Evolutionary conservation across 1,139 yeast genomes (phyloP).

Genomic region (Eremothecium sinecaudum): DNA sequence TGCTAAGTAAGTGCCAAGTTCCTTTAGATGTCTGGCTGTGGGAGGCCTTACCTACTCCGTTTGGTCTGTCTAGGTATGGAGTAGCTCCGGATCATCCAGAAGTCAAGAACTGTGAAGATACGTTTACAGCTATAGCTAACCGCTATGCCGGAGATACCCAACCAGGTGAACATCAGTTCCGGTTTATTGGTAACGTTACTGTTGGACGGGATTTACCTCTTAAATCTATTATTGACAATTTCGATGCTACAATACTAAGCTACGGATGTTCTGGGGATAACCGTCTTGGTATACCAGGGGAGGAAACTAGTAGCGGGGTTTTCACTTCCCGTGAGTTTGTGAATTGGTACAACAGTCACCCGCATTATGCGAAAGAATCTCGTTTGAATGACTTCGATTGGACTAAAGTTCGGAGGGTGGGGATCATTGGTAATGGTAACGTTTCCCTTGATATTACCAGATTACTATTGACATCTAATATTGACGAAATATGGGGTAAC

Average conservation of each 20-base stretch:
- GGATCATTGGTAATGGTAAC: slow-evolving; percentile 92
- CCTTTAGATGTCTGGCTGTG: slow-evolving; percentile 52
- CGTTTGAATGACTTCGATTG: slow-evolving; percentile 36
- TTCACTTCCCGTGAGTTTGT: slow-evolving; percentile 82
- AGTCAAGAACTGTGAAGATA: slow-evolving; percentile 81
- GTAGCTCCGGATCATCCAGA: slow-evolving; percentile 99
- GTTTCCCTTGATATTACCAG: slow-evolving; percentile 94
- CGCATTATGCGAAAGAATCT: slow-evolving; percentile 34
- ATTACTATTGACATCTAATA: slow-evolving; percentile 51
- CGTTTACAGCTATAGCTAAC: slow-evolving; percentile 55
- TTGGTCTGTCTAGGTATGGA: slow-evolving; percentile 83
- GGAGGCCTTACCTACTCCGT: slow-evolving; percentile 83
- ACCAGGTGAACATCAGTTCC: slow-evolving; percentile 34
- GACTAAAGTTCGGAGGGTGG: slow-evolving; percentile 52
- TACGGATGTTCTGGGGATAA: slow-evolving; percentile 75
- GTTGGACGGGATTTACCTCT: slow-evolving; percentile 55
- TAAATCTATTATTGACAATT: slow-evolving; percentile 41
- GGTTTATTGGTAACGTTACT: slow-evolving; percentile 67
- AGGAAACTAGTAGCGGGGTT: slow-evolving; percentile 48
- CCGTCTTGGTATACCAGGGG: slow-evolving; percentile 51
- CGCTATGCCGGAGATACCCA: slow-evolving; percentile 14
- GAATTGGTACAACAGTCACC: slow-evolving; percentile 94
- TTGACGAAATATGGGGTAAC: slow-evolving; percentile 42
- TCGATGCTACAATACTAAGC: slow-evolving; percentile 67
- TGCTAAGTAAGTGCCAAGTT: slow-evolving; percentile 45